Conservation (phyloP, 345 rosid genomes). For the Arabis hirsuta region DNA sequence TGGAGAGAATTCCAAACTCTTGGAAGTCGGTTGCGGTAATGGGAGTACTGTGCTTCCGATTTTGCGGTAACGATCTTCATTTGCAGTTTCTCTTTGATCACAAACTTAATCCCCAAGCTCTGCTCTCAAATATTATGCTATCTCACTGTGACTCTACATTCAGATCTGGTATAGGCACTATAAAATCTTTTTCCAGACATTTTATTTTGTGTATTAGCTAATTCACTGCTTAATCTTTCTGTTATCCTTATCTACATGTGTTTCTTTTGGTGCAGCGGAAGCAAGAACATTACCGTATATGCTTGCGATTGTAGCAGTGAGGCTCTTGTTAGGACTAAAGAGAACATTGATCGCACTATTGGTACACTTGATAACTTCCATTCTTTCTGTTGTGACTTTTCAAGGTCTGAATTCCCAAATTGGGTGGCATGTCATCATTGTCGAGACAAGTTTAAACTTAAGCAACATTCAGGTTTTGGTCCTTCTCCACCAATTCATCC, state of each 20-base stretch:
- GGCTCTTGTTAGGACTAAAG: constrained; percentile 70
- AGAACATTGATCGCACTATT: constrained; percentile 45
- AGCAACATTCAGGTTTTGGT: constrained; percentile 40
- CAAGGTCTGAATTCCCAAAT: constrained; percentile 58
- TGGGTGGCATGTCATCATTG: constrained; percentile 67
- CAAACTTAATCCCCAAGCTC: too few species aligned
- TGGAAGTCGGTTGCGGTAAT: constrained; percentile 94
- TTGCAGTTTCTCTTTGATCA: too few species aligned
- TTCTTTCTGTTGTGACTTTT: constrained; percentile 73
- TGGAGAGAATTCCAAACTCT: constrained; percentile 54
- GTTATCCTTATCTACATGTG: constrained; percentile 3
- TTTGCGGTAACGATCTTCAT: constrained; percentile 54
- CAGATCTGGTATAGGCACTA: too few species aligned
- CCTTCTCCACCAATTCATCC: background rate
- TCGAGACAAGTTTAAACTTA: constrained; percentile 33
- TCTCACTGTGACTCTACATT: too few species aligned
- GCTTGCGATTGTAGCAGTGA: constrained; percentile 88
- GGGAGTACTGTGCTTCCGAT: constrained; percentile 85
- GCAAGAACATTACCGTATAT: constrained; percentile 58
- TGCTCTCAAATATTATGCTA: too few species aligned
- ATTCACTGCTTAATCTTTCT: background rate
- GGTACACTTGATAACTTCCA: constrained; percentile 48
- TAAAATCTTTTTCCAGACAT: too few species aligned
- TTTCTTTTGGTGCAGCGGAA: constrained; percentile 57
- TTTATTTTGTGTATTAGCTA: background rate